These are phyloP conservation scores for Melanogaster broomeanus DNA, from an alignment of 768 basidiomycete species.

Conservation along the genomic window DNA sequence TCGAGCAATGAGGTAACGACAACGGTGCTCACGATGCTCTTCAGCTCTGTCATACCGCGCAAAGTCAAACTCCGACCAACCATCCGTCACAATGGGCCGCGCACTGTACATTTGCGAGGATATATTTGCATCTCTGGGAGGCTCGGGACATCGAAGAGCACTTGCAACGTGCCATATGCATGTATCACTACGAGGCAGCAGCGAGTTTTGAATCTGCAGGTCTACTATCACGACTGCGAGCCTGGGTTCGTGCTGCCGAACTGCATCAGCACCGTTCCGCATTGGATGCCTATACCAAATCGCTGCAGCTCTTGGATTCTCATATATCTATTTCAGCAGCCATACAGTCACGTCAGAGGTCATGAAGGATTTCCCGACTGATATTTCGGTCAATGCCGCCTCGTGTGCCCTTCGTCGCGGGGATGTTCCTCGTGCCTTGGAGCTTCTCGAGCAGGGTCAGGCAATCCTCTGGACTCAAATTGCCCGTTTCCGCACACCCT, in stretches of 20 bases:
- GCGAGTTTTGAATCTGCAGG: too few species aligned
- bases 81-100: neutral
- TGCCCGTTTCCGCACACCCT: conserved; percentile 12
- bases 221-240: too few species aligned
- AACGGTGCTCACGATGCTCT: neutral
- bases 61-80: neutral
- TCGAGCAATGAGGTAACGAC: neutral
- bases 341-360: neutral
- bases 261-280: neutral
- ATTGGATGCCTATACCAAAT: conserved; percentile 1
- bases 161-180: too few species aligned
- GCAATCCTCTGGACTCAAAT: conserved; percentile 14
- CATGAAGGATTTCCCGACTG: neutral
- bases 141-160: neutral
- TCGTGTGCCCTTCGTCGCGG: conserved; percentile 11
- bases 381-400: neutral
- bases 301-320: neutral
- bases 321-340: neutral
- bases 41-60: neutral
- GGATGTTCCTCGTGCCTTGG: conserved; percentile 17
- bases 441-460: conserved; percentile 30
- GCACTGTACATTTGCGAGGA: neutral
- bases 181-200: too few species aligned
- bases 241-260: too few species aligned
- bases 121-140: neutral